Evolutionary conservation across 331 rosid genomes (phyloP).

Genomic region (Saraca asoca): DNA sequence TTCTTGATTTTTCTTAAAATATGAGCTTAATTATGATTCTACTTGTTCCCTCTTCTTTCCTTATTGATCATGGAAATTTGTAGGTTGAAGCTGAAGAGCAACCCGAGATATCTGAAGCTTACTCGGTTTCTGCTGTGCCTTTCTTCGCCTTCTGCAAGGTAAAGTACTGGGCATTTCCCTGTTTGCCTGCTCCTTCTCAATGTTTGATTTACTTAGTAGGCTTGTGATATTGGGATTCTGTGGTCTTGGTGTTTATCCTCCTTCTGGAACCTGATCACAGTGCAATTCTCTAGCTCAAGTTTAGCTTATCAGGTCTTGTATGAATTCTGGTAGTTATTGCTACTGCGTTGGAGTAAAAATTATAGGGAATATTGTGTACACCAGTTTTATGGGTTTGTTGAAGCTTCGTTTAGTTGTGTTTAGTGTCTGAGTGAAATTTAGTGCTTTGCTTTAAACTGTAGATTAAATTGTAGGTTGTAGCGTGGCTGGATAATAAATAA

Average conservation of each 20-base stretch:
- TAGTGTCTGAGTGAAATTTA: background rate
- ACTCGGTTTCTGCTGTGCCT: slow-evolving; percentile 88
- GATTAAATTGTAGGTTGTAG: too few relatives aligned
- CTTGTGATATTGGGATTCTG: background rate
- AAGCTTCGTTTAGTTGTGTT: background rate
- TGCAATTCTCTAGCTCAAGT: too few relatives aligned
- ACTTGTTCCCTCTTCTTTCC: background rate
- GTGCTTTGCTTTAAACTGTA: background rate
- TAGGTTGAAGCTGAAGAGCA: slow-evolving; percentile 96
- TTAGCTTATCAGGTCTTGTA: background rate
- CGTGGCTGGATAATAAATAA: too few relatives aligned
- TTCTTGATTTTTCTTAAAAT: background rate
- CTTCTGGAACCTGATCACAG: background rate
- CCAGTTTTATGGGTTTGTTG: background rate
- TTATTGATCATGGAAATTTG: background rate
- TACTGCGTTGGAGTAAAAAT: background rate
- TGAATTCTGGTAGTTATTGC: background rate
- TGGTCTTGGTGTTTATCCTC: background rate
- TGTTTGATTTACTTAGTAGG: too few relatives aligned
- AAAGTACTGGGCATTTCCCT: slow-evolving; percentile 1
- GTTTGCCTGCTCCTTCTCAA: background rate
- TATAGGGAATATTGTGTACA: background rate
- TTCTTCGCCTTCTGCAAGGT: slow-evolving; percentile 82
- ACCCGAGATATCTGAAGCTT: slow-evolving; percentile 86
- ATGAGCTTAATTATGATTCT: too few relatives aligned